Evolutionary conservation across 2,329 filamentous ascomycete species (phyloP).

Genomic region (Ceratocystis huliohia): DNA sequence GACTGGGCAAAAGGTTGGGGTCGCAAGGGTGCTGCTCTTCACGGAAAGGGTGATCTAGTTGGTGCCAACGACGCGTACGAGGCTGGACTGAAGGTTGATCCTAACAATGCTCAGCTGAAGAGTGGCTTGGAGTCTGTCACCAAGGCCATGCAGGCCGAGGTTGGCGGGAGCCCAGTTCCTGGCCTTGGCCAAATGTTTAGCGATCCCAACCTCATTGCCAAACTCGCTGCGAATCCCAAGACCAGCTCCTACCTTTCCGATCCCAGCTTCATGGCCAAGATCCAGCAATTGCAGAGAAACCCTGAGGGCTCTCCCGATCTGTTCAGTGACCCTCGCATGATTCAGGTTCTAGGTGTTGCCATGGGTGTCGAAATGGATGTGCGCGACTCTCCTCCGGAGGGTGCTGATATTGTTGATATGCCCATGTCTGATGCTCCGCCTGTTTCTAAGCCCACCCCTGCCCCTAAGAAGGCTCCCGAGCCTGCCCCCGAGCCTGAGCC

Average conservation of each 20-base stretch:
- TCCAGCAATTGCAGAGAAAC: slow-evolving; percentile 69
- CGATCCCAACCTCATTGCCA: slow-evolving; percentile 78
- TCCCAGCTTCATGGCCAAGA: slow-evolving; percentile 76
- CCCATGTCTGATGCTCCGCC: slow-evolving; percentile 59
- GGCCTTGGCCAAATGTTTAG: slow-evolving; percentile 89
- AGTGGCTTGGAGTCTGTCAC: slow-evolving; percentile 73
- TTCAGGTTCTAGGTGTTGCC: slow-evolving; percentile 85
- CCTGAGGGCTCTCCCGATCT: slow-evolving; percentile 65
- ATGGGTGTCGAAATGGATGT: slow-evolving; percentile 81
- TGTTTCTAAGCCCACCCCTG: slow-evolving; percentile 31
- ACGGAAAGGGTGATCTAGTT: slow-evolving; percentile 74
- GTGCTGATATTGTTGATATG: slow-evolving; percentile 44
- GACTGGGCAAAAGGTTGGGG: slow-evolving; percentile 98
- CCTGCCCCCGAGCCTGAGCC: slow-evolving; percentile 49
- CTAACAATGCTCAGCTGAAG: slow-evolving; percentile 84
- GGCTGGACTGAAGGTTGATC: slow-evolving; percentile 84
- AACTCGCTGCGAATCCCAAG: slow-evolving; percentile 90
- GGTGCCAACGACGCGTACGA: slow-evolving; percentile 83
- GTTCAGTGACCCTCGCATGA: slow-evolving; percentile 80
- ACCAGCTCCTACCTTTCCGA: slow-evolving; percentile 72
- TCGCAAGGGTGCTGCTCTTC: slow-evolving; percentile 80
- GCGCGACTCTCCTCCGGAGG: slow-evolving; percentile 28
- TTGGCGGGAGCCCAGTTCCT: slow-evolving; percentile 40
- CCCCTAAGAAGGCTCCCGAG: slow-evolving; percentile 32
- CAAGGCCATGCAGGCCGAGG: slow-evolving; percentile 62